Base-by-base conservation (phyloP, 1,284 basidiomycete species). In the Ustilago tritici region DNA sequence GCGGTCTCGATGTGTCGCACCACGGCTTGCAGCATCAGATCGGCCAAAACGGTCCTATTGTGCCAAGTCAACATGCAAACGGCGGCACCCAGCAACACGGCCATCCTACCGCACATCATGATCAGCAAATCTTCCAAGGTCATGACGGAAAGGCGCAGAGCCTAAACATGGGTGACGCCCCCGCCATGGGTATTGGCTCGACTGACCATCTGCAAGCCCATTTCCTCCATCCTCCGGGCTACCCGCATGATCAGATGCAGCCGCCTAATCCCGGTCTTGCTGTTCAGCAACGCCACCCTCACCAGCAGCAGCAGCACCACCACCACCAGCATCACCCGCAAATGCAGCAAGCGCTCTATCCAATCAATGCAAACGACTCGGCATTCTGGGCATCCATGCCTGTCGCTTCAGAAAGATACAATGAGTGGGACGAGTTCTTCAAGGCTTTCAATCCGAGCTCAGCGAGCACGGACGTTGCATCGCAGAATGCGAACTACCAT, bases 361-460 rank as follows among this genome's bases (percentile, higher is more conserved):
- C 65, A 19, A 71, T 76, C 62, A 72, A 71, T 41, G 69, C 69
- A 32, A 72, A 72, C 61, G 66, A 76, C 31, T 38, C 64, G 9
- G 31, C 65, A 15, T 73, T 77, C 19, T 77, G 75, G 75, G 65
- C 70, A 1, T 61, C 63, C 3, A 77, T 77, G 75, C 75, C 75
- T 19, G 60, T 77, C 15, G 64, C 75, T 2, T 73, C 70, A 1
- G 75, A 73, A 50, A 63, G 70, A 14, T 53, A 58, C 47, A 69
- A 61, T 19, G 67, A 72, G 15, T 76, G 74, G 74, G 65, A 72
- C 58, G 70, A 67, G 43, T 76, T 76, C 49, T 71, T 76, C 61
- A 62, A 61, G 17, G 58, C 40, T 1, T 76, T 67, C 54, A 70
- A 64, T 23, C 57, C 67, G 5, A 49, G 47, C 49, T 50, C 49